Percentiles rank a stretch among this genome's conserved stretches.
Conservation (phyloP, 768 basidiomycete genomes). For the Chalciporus piperatus region DNA sequence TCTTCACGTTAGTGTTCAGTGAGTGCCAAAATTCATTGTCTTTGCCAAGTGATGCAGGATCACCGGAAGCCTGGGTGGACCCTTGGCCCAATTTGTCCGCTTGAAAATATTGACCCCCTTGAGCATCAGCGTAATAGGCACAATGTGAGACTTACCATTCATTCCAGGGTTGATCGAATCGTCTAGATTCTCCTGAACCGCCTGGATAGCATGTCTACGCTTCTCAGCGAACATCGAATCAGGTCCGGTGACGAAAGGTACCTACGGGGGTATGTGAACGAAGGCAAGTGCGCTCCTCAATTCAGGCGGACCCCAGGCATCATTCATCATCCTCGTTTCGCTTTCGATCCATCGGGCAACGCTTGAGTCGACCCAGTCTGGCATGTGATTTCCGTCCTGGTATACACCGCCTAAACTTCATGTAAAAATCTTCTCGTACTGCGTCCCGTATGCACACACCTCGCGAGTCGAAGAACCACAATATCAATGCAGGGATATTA, state of each 20-base stretch:
- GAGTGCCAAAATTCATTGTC: slow-evolving; percentile 65
- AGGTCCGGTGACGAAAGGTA: slow-evolving; percentile 1
- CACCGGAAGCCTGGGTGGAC: slow-evolving; percentile 56
- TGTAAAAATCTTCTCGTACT: slow-evolving; percentile 1
- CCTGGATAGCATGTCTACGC: slow-evolving; percentile 28
- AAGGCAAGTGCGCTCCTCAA: slow-evolving; percentile 60
- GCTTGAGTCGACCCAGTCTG: slow-evolving; percentile 67
- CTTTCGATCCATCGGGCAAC: slow-evolving; percentile 60
- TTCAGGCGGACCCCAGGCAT: slow-evolving; percentile 54
- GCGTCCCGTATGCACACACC: slow-evolving; percentile 32
- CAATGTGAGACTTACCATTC: slow-evolving; percentile 31
- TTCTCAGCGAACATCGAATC: not conserved
- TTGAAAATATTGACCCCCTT: slow-evolving; percentile 20
- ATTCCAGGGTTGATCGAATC: slow-evolving; percentile 41
- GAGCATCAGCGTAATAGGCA: not conserved
- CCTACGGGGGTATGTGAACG: slow-evolving; percentile 74
- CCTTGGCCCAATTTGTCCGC: slow-evolving; percentile 53
- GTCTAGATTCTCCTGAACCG: slow-evolving; percentile 34
- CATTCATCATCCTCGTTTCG: slow-evolving; percentile 54
- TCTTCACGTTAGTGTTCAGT: slow-evolving; percentile 55
- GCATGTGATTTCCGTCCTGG: slow-evolving; percentile 42
- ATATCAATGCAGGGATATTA: slow-evolving; percentile 48
- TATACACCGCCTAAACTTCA: slow-evolving; percentile 45
- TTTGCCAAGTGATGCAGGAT: slow-evolving; percentile 37
- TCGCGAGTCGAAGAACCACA: slow-evolving; percentile 80